phyloP scores from a whole-genome alignment of 2,329 filamentous ascomycete species.

The Rhynchosporium agropyri region DNA sequence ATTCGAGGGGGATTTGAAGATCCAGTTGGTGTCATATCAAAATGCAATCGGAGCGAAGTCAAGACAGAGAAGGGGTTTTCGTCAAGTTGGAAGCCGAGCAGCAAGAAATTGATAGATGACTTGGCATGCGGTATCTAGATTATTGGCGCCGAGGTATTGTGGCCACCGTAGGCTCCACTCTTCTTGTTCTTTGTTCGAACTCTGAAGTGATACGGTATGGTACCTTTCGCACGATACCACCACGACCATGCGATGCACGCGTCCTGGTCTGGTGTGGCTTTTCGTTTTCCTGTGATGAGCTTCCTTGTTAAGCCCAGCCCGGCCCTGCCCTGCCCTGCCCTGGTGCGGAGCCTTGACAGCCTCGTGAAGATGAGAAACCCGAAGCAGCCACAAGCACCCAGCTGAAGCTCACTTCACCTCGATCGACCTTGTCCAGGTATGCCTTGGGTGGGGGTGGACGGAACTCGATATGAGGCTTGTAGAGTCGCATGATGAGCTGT shows the following conservation, averaged over 20 bases:
- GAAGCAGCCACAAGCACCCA: constrained; percentile 15
- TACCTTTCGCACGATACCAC: background rate
- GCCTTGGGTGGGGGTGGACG: constrained; percentile 3
- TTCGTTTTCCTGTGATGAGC: constrained; percentile 16
- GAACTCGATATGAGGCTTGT: constrained; percentile 13
- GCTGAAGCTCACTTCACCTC: constrained; percentile 11
- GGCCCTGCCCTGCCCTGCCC: background rate
- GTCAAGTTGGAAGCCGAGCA: background rate
- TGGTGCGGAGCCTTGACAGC: background rate
- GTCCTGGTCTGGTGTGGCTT: constrained; percentile 5
- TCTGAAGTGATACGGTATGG: background rate
- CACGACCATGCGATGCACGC: background rate
- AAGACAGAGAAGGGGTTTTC: background rate
- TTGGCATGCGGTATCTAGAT: constrained; percentile 3
- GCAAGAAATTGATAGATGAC: background rate
- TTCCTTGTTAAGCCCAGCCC: background rate
- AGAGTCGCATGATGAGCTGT: constrained; percentile 33
- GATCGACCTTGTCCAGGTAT: background rate
- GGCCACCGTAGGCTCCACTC: constrained; percentile 6
- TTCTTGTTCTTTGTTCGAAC: background rate
- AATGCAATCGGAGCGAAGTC: constrained; percentile 28
- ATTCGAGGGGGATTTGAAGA: constrained; percentile 25
- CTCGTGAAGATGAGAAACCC: background rate
- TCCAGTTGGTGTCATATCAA: constrained; percentile 16
- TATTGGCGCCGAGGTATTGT: constrained; percentile 11